These are phyloP conservation scores for Scheffersomyces illinoinensis DNA, from an alignment of 1,139 yeast genomes.

Conservation along the genomic window DNA sequence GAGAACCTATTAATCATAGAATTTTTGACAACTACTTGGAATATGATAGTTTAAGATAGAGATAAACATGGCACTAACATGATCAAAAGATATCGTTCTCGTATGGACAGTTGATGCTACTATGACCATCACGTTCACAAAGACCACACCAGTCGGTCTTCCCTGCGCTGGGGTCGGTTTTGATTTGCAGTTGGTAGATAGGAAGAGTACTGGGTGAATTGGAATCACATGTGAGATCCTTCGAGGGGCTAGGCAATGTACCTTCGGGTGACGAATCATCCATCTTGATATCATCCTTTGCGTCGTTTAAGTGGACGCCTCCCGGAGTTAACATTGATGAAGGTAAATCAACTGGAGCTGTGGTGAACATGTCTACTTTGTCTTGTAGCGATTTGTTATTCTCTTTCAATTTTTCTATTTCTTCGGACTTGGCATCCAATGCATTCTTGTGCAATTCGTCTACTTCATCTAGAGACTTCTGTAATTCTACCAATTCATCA, in stretches of 20 bases:
- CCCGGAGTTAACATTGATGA: background rate
- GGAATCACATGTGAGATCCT: constrained; percentile 24
- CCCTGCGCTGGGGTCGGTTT: constrained; percentile 72
- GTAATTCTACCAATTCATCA: constrained; percentile 25
- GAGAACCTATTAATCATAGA: too few relatives aligned
- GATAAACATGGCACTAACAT: background rate
- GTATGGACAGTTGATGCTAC: constrained; percentile 82
- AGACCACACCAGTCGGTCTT: constrained; percentile 85
- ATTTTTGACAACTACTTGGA: too few relatives aligned
- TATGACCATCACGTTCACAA: constrained; percentile 89
- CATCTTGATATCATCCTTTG: background rate
- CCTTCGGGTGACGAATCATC: background rate
- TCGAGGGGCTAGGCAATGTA: constrained; percentile 7
- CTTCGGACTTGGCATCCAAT: constrained; percentile 29
- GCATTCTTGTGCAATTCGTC: constrained; percentile 32
- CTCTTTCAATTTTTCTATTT: constrained; percentile 20
- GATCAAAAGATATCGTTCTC: constrained; percentile 57
- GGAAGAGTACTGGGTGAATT: constrained; percentile 37
- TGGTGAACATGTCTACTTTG: constrained; percentile 18
- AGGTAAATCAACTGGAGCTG: constrained; percentile 7
- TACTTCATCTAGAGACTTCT: constrained; percentile 22
- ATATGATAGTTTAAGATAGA: background rate
- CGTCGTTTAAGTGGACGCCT: background rate
- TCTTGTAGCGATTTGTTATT: constrained; percentile 19
- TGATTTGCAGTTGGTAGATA: constrained; percentile 50